phyloP scores from a whole-genome alignment of 345 rosid genomes.

The Psidium guajava region DNA sequence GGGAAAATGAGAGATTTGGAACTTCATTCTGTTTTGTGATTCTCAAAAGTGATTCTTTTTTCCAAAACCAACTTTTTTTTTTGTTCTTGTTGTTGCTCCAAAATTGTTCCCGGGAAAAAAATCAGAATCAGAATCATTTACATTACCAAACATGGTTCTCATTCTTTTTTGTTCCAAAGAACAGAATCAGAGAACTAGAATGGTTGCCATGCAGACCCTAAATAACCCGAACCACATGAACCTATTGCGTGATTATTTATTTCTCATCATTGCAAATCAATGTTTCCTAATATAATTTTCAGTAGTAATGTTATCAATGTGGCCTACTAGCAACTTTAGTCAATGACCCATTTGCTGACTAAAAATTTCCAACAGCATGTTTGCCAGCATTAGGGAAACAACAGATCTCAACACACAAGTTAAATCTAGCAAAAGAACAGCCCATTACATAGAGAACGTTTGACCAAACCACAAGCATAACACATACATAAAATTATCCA shows the following conservation, averaged over 20 bases:
- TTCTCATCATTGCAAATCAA: background rate
- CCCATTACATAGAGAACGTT: background rate
- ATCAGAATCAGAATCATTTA: no score
- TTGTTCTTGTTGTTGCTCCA: no score
- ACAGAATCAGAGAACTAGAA: no score
- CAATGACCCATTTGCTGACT: background rate
- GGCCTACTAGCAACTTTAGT: background rate
- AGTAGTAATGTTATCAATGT: background rate
- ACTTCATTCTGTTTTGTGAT: no score
- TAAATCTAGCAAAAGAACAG: background rate
- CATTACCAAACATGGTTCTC: no score
- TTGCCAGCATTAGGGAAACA: background rate
- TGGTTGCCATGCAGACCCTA: no score
- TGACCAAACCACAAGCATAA: background rate
- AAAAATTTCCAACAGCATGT: background rate
- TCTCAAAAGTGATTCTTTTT: no score
- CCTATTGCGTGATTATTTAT: background rate
- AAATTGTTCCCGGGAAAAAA: no score
- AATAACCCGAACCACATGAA: background rate
- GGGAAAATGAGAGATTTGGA: no score
- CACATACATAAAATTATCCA: background rate
- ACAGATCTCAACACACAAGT: background rate
- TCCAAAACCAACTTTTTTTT: no score
- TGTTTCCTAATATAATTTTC: background rate
- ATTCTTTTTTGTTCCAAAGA: no score